Percentiles rank a stretch among this genome's conserved stretches.
Evolutionary conservation across 78 protist species (phyloP).

Genomic region (Chrysochromulina parva): DNA sequence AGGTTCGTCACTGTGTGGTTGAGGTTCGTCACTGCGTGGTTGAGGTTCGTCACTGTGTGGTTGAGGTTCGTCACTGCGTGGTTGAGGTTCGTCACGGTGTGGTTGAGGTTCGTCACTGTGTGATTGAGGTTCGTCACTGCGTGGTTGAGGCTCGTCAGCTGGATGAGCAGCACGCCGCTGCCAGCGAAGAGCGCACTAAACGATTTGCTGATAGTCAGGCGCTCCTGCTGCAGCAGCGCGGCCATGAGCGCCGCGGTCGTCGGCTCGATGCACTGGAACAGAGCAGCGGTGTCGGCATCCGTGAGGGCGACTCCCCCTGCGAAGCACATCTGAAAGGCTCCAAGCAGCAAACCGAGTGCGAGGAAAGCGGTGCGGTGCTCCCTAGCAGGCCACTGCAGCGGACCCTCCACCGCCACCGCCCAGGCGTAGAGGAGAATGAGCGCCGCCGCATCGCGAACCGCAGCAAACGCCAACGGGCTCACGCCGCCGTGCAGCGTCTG

Average conservation of each 20-base stretch:
- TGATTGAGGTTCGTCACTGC: too few relatives aligned
- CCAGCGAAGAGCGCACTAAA: background rate
- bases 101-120: too few relatives aligned
- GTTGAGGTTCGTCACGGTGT: too few relatives aligned
- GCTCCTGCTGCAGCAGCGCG: background rate
- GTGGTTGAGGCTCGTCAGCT: background rate
- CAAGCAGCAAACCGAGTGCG: background rate
- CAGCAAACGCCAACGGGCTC: background rate
- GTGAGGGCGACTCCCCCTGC: background rate
- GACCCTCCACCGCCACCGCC: background rate
- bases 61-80: too few relatives aligned
- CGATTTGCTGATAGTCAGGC: background rate
- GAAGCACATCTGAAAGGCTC: background rate
- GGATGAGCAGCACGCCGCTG: background rate
- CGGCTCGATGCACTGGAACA: constrained; percentile 14
- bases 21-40: too few relatives aligned
- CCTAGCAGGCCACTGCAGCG: background rate
- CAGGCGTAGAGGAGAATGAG: background rate
- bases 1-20: too few relatives aligned
- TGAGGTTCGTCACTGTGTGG: too few relatives aligned
- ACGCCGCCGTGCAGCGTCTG: background rate
- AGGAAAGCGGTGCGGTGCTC: background rate
- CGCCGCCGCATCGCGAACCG: background rate
- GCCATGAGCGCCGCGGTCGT: background rate
- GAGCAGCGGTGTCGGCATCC: background rate